Conservation (phyloP, 2,329 filamentous ascomycete species). For the Parastagonospora nodorum region DNA sequence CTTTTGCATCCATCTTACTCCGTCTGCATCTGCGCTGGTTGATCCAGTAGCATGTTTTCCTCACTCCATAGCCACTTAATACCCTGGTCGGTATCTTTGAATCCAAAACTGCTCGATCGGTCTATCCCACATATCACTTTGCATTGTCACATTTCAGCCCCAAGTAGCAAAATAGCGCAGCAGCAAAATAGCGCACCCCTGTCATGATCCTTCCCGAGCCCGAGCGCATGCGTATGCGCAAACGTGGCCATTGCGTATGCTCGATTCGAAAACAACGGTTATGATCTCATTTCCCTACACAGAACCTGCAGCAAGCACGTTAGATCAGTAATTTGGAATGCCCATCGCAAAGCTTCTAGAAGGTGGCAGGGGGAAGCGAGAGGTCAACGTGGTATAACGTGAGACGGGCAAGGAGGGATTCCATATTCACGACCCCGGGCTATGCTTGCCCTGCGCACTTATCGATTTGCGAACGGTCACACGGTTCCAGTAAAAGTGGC, state of each 20-base stretch:
- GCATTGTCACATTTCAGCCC: background rate
- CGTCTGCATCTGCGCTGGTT: background rate
- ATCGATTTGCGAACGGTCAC: constrained; percentile 14
- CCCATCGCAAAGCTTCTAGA: constrained; percentile 3
- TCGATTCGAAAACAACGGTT: background rate
- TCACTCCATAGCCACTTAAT: background rate
- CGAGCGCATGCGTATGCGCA: background rate
- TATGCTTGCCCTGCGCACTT: constrained; percentile 3
- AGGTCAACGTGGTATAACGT: constrained; percentile 9
- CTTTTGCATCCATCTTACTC: background rate
- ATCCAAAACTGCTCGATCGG: background rate
- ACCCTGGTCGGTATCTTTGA: background rate
- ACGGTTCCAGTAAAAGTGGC: constrained; percentile 30
- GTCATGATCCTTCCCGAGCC: background rate
- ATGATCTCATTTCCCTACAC: constrained; percentile 25
- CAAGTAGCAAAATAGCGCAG: background rate
- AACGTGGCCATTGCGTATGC: background rate
- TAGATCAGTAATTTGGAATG: background rate
- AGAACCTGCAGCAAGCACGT: constrained; percentile 23
- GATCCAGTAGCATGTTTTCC: background rate
- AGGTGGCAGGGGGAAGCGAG: background rate
- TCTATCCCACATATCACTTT: background rate
- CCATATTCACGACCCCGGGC: background rate
- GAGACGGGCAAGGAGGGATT: constrained; percentile 6
- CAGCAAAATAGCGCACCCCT: background rate